Conservation (phyloP, 352 stramenopile genomes). For the Phytopythium vexans region DNA sequence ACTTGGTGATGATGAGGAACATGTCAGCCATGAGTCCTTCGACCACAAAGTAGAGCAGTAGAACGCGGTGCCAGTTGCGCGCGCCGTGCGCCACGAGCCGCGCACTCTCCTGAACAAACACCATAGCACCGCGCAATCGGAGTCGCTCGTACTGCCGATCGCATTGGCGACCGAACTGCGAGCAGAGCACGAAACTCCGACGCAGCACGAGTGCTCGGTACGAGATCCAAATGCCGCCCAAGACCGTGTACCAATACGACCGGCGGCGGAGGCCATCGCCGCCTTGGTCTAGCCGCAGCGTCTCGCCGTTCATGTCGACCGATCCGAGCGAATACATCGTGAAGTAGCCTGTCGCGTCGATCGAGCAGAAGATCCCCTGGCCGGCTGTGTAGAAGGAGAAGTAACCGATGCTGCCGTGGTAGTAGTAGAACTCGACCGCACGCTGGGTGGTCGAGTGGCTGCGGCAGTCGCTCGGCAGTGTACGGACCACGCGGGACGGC, state of each 20-base stretch:
- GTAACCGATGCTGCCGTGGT: conserved; percentile 23
- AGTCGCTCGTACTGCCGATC: conserved; percentile 9
- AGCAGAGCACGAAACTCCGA: conserved; percentile 14
- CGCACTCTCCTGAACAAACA: conserved; percentile 20
- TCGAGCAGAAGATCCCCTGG: conserved; percentile 9
- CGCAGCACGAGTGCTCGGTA: conserved; percentile 14
- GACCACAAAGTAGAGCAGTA: conserved; percentile 16
- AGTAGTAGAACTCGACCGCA: conserved; percentile 15
- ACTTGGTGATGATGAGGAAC: conserved; percentile 6
- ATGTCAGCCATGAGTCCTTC: conserved; percentile 21
- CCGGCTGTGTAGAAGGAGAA: conserved; percentile 22
- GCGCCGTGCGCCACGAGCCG: conserved; percentile 11
- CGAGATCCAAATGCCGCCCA: conserved; percentile 14
- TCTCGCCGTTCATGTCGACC: conserved; percentile 10
- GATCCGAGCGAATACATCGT: conserved; percentile 10
- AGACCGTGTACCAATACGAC: conserved; percentile 16
- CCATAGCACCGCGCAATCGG: conserved; percentile 5
- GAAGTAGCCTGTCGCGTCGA: conserved; percentile 17
- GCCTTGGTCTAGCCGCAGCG: conserved; percentile 6
- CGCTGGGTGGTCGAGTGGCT: neutral
- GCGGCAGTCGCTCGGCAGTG: too few relatives aligned
- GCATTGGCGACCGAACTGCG: conserved; percentile 10
- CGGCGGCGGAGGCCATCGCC: conserved; percentile 5
- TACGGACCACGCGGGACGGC: too few relatives aligned
- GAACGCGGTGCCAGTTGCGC: conserved; percentile 18